Conservation (phyloP, 495 filamentous ascomycete genomes). For the Penicillium bialowiezense region DNA sequence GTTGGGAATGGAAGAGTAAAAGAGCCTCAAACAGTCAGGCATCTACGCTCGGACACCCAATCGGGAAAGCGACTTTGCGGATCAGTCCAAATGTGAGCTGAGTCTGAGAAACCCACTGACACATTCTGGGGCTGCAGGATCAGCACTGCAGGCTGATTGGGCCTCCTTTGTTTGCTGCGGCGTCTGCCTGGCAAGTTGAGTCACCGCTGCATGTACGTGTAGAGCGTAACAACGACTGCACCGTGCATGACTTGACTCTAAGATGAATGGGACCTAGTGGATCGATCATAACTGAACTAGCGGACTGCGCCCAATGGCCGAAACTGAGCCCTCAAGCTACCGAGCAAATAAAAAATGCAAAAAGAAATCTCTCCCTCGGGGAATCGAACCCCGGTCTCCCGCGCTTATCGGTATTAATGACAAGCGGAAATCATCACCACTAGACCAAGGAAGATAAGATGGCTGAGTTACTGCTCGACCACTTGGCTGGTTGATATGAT, state of each 20-base stretch:
- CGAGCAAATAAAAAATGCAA: neutral
- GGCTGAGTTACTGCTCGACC: constrained; percentile 25
- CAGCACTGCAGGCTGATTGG: neutral
- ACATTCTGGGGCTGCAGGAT: neutral
- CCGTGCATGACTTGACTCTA: too few species aligned
- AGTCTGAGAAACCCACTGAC: neutral
- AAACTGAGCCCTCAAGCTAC: too few species aligned
- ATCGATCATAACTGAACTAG: too few species aligned
- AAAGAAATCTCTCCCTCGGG: constrained; percentile 41
- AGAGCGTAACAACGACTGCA: too few species aligned
- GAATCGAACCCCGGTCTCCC: constrained; percentile 55
- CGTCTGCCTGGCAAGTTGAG: constrained; percentile 6
- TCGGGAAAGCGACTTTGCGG: neutral
- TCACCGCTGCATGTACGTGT: neutral
- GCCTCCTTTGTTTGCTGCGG: neutral
- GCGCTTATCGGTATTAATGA: constrained; percentile 34
- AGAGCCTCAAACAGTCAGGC: constrained; percentile 3
- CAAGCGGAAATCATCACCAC: constrained; percentile 56
- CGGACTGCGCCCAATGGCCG: too few species aligned
- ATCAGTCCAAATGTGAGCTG: neutral
- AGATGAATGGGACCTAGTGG: too few species aligned
- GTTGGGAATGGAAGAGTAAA: neutral
- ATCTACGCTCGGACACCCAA: constrained; percentile 1
- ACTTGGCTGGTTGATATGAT: constrained; percentile 25
- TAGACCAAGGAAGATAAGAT: constrained; percentile 37